A percentile compares a stretch with the other conserved stretches of the same genome.
Evolutionary conservation across 1,284 basidiomycete genomes (phyloP).

Genomic region (Paramarasmius palmivorus): DNA sequence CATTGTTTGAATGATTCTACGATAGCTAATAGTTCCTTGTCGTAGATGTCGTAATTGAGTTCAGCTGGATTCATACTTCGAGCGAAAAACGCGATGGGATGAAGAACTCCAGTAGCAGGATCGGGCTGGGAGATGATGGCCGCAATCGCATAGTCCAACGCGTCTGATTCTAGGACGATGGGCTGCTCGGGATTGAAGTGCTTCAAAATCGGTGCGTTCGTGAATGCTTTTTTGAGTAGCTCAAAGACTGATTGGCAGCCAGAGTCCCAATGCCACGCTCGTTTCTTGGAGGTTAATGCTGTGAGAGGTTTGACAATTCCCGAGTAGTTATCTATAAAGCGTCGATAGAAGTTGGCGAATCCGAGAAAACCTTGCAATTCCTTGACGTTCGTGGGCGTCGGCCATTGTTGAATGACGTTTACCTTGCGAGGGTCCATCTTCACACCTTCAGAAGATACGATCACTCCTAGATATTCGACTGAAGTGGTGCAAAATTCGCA

Average conservation of each 20-base stretch:
- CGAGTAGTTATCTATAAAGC: too few relatives aligned
- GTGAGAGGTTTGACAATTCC: too few relatives aligned
- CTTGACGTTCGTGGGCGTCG: background rate
- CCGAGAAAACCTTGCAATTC: background rate
- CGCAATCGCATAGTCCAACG: slow-evolving; percentile 14
- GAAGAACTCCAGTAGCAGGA: background rate
- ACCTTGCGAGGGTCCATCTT: background rate
- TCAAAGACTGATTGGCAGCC: slow-evolving; percentile 8
- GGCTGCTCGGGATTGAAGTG: slow-evolving; percentile 24
- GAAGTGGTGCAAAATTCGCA: slow-evolving; percentile 32
- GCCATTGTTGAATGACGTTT: background rate
- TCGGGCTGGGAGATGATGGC: slow-evolving; percentile 7
- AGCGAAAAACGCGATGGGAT: slow-evolving; percentile 7
- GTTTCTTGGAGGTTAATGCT: slow-evolving; percentile 11
- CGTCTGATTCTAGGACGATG: slow-evolving; percentile 29
- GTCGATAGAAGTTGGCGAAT: background rate
- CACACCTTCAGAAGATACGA: slow-evolving; percentile 23
- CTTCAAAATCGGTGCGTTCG: slow-evolving; percentile 9
- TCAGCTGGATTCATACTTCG: slow-evolving; percentile 1
- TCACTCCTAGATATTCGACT: slow-evolving; percentile 41
- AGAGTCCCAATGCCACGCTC: slow-evolving; percentile 2
- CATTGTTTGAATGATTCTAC: too few relatives aligned
- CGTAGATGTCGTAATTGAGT: slow-evolving; percentile 14
- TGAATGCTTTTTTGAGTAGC: slow-evolving; percentile 10
- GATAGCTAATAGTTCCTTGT: too few relatives aligned